phyloP scores from a whole-genome alignment of 2,329 filamentous ascomycete genomes.

The Lasiodiplodia gonubiensis region DNA sequence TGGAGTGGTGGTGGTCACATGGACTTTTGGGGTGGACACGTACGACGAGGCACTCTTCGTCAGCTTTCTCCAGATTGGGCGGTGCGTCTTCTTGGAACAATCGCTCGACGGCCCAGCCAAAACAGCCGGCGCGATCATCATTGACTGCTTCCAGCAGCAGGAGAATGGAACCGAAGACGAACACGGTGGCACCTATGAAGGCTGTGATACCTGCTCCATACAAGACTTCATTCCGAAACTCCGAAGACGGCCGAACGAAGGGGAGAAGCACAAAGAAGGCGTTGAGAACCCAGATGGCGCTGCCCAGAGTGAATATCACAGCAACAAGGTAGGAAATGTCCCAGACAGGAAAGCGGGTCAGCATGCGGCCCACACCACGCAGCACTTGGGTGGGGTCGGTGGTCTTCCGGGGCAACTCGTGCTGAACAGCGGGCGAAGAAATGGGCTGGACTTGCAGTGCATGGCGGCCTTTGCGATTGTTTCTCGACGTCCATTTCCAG shows the following conservation, averaged over 20 bases:
- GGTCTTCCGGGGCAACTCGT: slow-evolving; percentile 37
- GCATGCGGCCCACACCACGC: slow-evolving; percentile 54
- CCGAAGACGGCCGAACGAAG: slow-evolving; percentile 56
- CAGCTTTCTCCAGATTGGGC: slow-evolving; percentile 31
- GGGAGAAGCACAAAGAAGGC: slow-evolving; percentile 70
- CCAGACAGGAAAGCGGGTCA: slow-evolving; percentile 59
- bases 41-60: slow-evolving; percentile 20
- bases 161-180: slow-evolving; percentile 67
- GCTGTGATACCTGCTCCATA: slow-evolving; percentile 66
- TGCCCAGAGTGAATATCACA: slow-evolving; percentile 59
- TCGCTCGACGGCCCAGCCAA: slow-evolving; percentile 69
- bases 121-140: slow-evolving; percentile 67
- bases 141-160: slow-evolving; percentile 73
- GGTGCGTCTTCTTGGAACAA: slow-evolving; percentile 37
- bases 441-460: slow-evolving; percentile 39
- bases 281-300: slow-evolving; percentile 56
- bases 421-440: background rate
- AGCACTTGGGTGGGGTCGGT: slow-evolving; percentile 44
- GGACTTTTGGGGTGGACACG: background rate
- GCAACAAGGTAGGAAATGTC: slow-evolving; percentile 64
- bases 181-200: slow-evolving; percentile 71
- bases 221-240: slow-evolving; percentile 60
- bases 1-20: slow-evolving; percentile 47
- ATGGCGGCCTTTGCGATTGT: slow-evolving; percentile 53
- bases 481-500: slow-evolving; percentile 50